These are phyloP conservation scores for Endothia cerciana DNA, from an alignment of 2,329 filamentous ascomycete species.

Conservation along the genomic window DNA sequence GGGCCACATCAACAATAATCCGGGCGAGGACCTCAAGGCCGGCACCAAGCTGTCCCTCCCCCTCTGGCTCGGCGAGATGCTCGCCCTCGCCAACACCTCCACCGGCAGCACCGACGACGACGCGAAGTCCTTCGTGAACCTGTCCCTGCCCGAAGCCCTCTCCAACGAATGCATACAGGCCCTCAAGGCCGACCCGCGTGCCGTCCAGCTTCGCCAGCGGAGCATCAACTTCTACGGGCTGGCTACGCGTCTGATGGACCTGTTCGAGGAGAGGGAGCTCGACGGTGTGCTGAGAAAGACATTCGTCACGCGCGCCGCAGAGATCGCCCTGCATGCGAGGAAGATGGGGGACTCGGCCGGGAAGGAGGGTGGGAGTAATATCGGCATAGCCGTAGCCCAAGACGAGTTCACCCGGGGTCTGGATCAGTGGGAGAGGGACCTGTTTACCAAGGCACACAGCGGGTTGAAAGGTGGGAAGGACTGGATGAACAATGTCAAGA, in stretches of 20 bases:
- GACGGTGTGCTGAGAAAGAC: slow-evolving; percentile 76
- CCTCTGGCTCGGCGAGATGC: slow-evolving; percentile 93
- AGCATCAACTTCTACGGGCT: slow-evolving; percentile 88
- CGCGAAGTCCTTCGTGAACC: slow-evolving; percentile 67
- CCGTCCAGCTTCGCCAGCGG: slow-evolving; percentile 81
- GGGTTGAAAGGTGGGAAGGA: slow-evolving; percentile 70
- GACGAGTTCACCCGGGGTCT: slow-evolving; percentile 85
- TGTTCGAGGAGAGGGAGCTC: slow-evolving; percentile 82
- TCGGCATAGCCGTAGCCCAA: slow-evolving; percentile 64
- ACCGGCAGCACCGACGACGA: slow-evolving; percentile 39
- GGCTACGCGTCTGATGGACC: slow-evolving; percentile 81
- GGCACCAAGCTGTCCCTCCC: slow-evolving; percentile 83
- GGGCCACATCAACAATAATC: slow-evolving; percentile 86
- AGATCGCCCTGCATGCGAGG: slow-evolving; percentile 86
- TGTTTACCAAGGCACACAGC: slow-evolving; percentile 77
- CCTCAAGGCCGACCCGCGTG: slow-evolving; percentile 84
- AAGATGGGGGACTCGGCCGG: slow-evolving; percentile 72
- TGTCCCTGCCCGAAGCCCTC: slow-evolving; percentile 80
- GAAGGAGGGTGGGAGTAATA: slow-evolving; percentile 69
- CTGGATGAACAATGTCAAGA: slow-evolving; percentile 69
- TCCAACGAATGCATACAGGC: slow-evolving; percentile 83
- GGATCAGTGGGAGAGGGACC: slow-evolving; percentile 83
- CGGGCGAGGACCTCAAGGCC: slow-evolving; percentile 70
- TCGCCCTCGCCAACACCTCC: slow-evolving; percentile 68
- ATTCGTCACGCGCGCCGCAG: slow-evolving; percentile 78